Conservation (phyloP, 2,329 filamentous ascomycete genomes). For the Bipolaris victoriae region DNA sequence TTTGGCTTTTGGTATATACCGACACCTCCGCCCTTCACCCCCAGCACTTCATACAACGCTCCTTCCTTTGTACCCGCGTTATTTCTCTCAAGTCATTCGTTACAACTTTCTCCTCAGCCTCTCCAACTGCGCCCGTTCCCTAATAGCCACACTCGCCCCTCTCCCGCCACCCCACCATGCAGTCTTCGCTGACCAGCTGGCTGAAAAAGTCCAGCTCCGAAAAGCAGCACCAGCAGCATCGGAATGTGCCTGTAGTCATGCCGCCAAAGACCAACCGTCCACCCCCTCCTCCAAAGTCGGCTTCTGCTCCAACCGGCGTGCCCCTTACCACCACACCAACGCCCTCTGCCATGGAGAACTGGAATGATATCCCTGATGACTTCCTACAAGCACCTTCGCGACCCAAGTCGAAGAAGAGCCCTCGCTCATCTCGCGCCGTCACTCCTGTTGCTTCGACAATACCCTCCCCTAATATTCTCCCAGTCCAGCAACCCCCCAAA, state of each 20-base stretch:
- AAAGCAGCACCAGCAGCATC: constrained; percentile 26
- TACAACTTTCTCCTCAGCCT: background rate
- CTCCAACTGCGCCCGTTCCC: background rate
- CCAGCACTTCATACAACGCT: background rate
- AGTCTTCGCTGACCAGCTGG: constrained; percentile 56
- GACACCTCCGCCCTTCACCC: too few relatives aligned
- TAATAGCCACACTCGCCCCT: constrained; percentile 2
- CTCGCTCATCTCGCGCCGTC: constrained; percentile 26
- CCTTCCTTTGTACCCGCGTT: background rate
- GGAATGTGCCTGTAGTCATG: constrained; percentile 8
- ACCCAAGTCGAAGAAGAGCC: constrained; percentile 34
- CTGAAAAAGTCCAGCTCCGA: constrained; percentile 53
- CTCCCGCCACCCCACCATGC: constrained; percentile 34
- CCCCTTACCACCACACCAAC: constrained; percentile 23
- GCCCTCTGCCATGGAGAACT: constrained; percentile 30
- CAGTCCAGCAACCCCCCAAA: constrained; percentile 14
- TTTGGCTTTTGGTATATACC: background rate
- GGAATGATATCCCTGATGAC: constrained; percentile 39
- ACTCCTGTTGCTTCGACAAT: constrained; percentile 28
- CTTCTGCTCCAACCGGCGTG: constrained; percentile 25
- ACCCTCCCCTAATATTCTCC: constrained; percentile 21
- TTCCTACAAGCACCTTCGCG: constrained; percentile 33
- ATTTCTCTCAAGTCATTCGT: background rate
- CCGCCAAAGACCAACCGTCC: constrained; percentile 17
- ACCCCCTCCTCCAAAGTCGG: constrained; percentile 30